Conservation (phyloP, 2,329 filamentous ascomycete species). For the Colletotrichum truncatum region DNA sequence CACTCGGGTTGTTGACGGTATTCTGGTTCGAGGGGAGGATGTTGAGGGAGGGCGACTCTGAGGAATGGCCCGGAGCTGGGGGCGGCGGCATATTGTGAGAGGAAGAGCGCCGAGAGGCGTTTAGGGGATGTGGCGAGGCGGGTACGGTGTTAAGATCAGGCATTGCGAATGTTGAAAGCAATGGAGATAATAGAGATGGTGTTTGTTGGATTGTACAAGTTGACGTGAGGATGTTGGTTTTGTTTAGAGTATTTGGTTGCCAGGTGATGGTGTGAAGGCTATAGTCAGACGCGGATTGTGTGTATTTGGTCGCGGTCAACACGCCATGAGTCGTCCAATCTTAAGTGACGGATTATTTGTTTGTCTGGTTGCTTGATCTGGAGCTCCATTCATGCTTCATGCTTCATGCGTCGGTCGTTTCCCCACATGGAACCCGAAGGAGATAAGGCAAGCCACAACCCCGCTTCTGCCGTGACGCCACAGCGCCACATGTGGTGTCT, state of each 20-base stretch:
- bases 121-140: conserved; percentile 56
- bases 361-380: conserved; percentile 3
- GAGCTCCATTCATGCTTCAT: conserved; percentile 29
- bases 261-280: background rate
- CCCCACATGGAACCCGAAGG: background rate
- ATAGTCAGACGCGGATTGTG: conserved; percentile 10
- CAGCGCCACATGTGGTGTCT: background rate
- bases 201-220: background rate
- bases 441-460: conserved; percentile 12
- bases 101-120: conserved; percentile 53
- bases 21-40: conserved; percentile 67
- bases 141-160: conserved; percentile 67
- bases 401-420: conserved; percentile 23
- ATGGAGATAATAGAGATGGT: background rate
- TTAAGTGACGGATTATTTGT: conserved; percentile 7
- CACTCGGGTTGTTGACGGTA: conserved; percentile 51
- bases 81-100: conserved; percentile 53
- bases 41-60: conserved; percentile 53
- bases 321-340: conserved; percentile 14
- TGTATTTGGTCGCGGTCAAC: conserved; percentile 9
- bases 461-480: background rate
- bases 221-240: background rate
- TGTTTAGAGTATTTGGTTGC: background rate
- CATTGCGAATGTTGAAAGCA: conserved; percentile 44
- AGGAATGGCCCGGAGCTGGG: conserved; percentile 35